Evolutionary conservation across 2,329 filamentous ascomycete species (phyloP).

Genomic region (Coniochaeta sp.): DNA sequence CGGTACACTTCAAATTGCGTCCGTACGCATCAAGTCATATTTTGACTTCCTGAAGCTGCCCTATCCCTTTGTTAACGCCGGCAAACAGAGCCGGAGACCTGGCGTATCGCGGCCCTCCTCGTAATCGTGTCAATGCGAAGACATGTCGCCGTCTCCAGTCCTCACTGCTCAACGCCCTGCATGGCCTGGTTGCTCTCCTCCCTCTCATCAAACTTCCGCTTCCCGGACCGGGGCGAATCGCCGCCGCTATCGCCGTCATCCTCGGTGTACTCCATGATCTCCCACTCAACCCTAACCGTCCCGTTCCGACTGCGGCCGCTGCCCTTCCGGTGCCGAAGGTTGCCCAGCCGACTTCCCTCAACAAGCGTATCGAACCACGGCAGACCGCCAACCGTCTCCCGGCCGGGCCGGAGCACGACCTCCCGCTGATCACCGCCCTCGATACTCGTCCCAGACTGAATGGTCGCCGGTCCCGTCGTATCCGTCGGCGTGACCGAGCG

Average conservation of each 20-base stretch:
- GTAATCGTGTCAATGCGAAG: neutral
- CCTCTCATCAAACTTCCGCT: constrained; percentile 44
- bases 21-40: neutral
- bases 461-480: constrained; percentile 22
- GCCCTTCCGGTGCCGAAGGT: constrained; percentile 52
- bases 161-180: constrained; percentile 9
- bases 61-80: neutral
- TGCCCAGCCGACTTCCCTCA: constrained; percentile 62
- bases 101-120: neutral
- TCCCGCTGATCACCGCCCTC: neutral
- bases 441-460: constrained; percentile 14
- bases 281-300: constrained; percentile 68
- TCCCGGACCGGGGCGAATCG: constrained; percentile 30
- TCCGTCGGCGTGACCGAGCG: too few species aligned
- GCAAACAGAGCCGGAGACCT: neutral
- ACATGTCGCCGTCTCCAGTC: too few species aligned
- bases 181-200: constrained; percentile 19
- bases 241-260: constrained; percentile 27
- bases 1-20: too few species aligned
- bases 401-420: constrained; percentile 22
- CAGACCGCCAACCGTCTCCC: constrained; percentile 63
- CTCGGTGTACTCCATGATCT: constrained; percentile 68
- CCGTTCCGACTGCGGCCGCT: constrained; percentile 52
- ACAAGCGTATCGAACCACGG: constrained; percentile 85
- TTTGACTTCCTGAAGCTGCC: neutral